Base-by-base conservation (phyloP, 129 eudicot species). In the Sambucus nigra region DNA sequence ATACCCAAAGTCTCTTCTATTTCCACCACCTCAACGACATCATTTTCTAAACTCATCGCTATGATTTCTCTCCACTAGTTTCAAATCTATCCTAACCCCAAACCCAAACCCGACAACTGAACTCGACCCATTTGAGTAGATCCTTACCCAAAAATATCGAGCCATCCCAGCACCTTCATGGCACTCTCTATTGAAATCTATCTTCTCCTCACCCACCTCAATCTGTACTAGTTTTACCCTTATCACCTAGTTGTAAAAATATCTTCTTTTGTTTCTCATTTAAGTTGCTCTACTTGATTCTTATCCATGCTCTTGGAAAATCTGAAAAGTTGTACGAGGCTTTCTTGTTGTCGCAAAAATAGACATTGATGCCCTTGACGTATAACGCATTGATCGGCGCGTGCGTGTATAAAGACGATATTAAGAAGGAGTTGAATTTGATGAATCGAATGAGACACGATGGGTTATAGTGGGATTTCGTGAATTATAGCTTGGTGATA, bases 41-140 rank as follows among this genome's bases (percentile, higher is more conserved):
- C 75, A 64, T 80, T 49, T 48, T 17, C 75, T 62, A 66, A 6
- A 69, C 33, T 46, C 77, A 67, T 21, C 88, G 77, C 25, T 79
- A 79, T 82, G 95, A 91, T 69, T 91, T 91, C 80, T 25, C 89
- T 15, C 95, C 98, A 22, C 86, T 91, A 62, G 73, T 91, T 63
- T 33, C 66, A 4, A 82, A 64, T 76, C 88, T 91, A 63, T 73
- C 97, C 50, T n/a, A n/a, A n/a, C n/a, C n/a, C n/a, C n/a, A n/a
- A n/a, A 58, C 63, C 53, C 73, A 11, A 6, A 52, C 28, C 14
- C 52, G 44, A 94, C 96, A 0, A 39, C 73, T 31, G 70, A 63
- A 15, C 87, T 84, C 40, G 68, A 73, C 57, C 70, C 88, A 2
- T 18, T 74, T 27, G 95, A 85, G 71, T 70, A 63, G 47, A 67